Conservation (phyloP, 768 basidiomycete genomes). For the Rubroboletus satanas region DNA sequence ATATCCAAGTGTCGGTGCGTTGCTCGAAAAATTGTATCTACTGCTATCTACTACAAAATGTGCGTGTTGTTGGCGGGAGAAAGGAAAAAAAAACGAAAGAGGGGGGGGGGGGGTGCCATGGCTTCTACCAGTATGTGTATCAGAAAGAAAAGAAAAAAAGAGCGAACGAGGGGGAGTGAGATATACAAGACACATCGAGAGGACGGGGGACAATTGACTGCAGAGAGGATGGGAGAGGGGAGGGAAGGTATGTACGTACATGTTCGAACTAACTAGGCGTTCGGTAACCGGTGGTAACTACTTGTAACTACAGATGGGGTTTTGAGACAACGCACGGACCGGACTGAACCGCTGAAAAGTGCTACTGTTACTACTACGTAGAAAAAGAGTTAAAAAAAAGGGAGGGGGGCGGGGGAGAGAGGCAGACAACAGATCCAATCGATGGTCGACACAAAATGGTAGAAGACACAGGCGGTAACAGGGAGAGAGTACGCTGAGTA, state of each 20-base stretch:
- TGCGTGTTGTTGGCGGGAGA: slow-evolving; percentile 6
- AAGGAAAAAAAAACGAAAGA: not conserved
- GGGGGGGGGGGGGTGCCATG: not conserved
- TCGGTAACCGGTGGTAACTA: slow-evolving; percentile 34
- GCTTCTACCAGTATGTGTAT: not conserved
- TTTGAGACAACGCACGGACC: slow-evolving; percentile 22
- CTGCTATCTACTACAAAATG: slow-evolving; percentile 36
- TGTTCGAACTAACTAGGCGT: slow-evolving; percentile 28
- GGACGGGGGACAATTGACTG: not conserved
- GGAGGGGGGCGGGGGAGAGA: no score
- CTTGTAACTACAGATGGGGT: slow-evolving; percentile 30
- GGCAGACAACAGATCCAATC: slow-evolving; percentile 20
- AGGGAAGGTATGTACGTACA: slow-evolving; percentile 12
- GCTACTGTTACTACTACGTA: slow-evolving; percentile 27
- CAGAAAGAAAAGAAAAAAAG: not conserved
- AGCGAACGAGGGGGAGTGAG: not conserved
- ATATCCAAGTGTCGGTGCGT: slow-evolving; percentile 24
- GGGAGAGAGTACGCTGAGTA: slow-evolving; percentile 7
- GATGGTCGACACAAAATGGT: slow-evolving; percentile 31
- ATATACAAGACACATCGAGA: slow-evolving; percentile 8
- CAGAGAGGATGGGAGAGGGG: not conserved
- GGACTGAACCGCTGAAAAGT: slow-evolving; percentile 10
- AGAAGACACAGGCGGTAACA: slow-evolving; percentile 20
- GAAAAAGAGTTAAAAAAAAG: not conserved
- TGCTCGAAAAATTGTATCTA: slow-evolving; percentile 32